Evolutionary conservation across 2,329 filamentous ascomycete species (phyloP).

Genomic region (Microsporum audouinii): DNA sequence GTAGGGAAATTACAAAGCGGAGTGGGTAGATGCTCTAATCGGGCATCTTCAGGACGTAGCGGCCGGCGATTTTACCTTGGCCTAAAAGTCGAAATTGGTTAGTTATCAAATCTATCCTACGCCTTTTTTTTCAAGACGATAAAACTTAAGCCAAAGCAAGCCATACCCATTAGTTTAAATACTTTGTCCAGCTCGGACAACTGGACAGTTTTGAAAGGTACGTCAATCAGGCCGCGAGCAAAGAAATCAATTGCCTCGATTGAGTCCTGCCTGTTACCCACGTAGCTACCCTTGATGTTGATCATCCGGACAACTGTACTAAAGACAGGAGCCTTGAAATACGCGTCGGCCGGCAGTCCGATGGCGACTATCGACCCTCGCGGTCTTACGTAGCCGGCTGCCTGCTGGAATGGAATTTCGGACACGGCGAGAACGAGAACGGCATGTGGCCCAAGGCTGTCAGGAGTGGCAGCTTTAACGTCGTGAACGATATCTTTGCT

Average conservation of each 20-base stretch:
- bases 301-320: constrained; percentile 84
- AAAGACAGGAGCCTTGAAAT: constrained; percentile 74
- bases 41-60: constrained; percentile 37
- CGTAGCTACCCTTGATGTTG: constrained; percentile 83
- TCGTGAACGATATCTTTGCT: constrained; percentile 47
- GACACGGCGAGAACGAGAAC: constrained; percentile 74
- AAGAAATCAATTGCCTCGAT: constrained; percentile 88
- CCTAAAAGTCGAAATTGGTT: constrained; percentile 15
- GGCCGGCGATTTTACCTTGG: constrained; percentile 32
- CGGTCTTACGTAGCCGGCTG: constrained; percentile 72
- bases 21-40: constrained; percentile 16
- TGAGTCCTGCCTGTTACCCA: constrained; percentile 81
- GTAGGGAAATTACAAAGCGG: too few relatives aligned
- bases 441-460: constrained; percentile 75
- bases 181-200: constrained; percentile 68
- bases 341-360: constrained; percentile 71
- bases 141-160: too few relatives aligned
- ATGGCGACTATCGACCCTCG: constrained; percentile 78
- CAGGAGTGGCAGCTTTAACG: constrained; percentile 67
- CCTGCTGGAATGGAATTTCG: constrained; percentile 94
- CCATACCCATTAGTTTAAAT: constrained; percentile 47
- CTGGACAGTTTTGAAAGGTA: constrained; percentile 74
- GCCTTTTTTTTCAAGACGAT: too few relatives aligned
- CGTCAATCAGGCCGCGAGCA: constrained; percentile 68
- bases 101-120: constrained; percentile 11